phyloP scores from a whole-genome alignment of 768 basidiomycete genomes.

The Lactifluus hygrophoroides region DNA sequence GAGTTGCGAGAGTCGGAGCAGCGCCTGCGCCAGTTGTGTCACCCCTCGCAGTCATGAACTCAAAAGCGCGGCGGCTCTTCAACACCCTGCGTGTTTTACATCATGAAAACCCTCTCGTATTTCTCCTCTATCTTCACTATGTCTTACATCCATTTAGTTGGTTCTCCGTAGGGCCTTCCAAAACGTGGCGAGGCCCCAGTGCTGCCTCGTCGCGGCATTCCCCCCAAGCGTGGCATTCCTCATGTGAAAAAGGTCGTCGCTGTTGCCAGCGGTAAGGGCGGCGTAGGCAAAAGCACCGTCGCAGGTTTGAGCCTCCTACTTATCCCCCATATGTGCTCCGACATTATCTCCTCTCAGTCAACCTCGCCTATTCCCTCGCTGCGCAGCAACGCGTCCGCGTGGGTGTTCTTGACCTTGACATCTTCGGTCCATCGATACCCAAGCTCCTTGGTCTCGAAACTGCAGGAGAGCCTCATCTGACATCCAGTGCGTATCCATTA shows the following conservation, averaged over 20 bases:
- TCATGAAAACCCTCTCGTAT: constrained; percentile 55
- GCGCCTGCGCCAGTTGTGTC: neutral
- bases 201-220: constrained; percentile 48
- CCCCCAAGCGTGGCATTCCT: constrained; percentile 46
- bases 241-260: constrained; percentile 75
- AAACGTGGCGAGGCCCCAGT: constrained; percentile 18
- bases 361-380: constrained; percentile 71
- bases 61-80: constrained; percentile 5
- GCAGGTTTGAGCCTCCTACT: constrained; percentile 47
- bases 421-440: constrained; percentile 92
- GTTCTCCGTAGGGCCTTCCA: constrained; percentile 25
- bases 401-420: constrained; percentile 88
- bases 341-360: constrained; percentile 40
- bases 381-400: constrained; percentile 42
- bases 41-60: neutral
- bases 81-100: constrained; percentile 9
- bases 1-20: neutral
- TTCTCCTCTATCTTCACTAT: constrained; percentile 7
- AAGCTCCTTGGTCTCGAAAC: constrained; percentile 85
- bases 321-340: neutral
- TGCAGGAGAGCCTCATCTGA: constrained; percentile 69
- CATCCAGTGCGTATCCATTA: constrained; percentile 45
- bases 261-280: constrained; percentile 91
- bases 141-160: constrained; percentile 3
- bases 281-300: constrained; percentile 91